Evolutionary conservation across 129 eudicot genomes (phyloP).

Genomic region (Arctium lappa): DNA sequence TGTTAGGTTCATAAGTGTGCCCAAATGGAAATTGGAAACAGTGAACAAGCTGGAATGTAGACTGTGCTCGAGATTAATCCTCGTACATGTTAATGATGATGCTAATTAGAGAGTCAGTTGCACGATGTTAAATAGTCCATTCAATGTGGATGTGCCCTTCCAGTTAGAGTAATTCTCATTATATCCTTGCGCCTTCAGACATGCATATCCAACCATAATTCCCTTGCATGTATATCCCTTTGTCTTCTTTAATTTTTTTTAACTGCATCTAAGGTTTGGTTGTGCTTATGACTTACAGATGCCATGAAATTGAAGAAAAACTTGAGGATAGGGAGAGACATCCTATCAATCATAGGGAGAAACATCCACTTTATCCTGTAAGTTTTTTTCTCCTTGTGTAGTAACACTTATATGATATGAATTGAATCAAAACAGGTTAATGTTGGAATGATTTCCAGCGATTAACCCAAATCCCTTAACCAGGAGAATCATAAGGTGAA

Average conservation of each 20-base stretch:
- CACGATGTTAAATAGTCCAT: too few relatives aligned
- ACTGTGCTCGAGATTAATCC: not conserved
- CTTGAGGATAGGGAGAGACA: conserved; percentile 84
- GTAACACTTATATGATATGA: not conserved
- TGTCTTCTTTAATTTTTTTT: not conserved
- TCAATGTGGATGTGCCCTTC: not conserved
- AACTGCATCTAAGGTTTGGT: conserved; percentile 4
- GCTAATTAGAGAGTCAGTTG: not conserved
- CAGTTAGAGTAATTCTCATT: not conserved
- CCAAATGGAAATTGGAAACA: not conserved
- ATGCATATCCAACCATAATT: not conserved
- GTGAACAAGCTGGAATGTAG: not conserved
- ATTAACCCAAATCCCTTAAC: too few relatives aligned
- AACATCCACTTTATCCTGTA: conserved; percentile 63
- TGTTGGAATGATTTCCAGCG: too few relatives aligned
- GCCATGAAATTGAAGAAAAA: conserved; percentile 73
- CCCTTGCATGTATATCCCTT: not conserved
- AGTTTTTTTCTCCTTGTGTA: conserved; percentile 12
- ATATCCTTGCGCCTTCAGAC: not conserved
- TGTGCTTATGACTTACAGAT: conserved; percentile 43
- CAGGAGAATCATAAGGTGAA: too few relatives aligned
- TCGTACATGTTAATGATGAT: not conserved
- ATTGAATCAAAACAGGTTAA: too few relatives aligned
- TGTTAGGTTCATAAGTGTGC: not conserved
- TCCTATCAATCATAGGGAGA: conserved; percentile 76